phyloP scores from a whole-genome alignment of 768 basidiomycete species.

The Agaricus sinodeliciosus region DNA sequence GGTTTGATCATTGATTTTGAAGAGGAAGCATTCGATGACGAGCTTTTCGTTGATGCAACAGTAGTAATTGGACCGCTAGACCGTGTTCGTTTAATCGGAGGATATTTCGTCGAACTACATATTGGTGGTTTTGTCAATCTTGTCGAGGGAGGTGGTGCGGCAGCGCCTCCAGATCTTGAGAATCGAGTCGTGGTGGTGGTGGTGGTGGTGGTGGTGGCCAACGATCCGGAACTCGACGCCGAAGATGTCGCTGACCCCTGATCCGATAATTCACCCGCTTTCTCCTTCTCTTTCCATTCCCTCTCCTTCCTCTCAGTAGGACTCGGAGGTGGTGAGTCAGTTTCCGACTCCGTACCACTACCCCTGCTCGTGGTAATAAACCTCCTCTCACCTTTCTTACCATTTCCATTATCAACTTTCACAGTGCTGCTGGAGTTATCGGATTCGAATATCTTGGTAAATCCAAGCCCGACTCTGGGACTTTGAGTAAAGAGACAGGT shows the following conservation, averaged over 20 bases:
- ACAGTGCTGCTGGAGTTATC: constrained; percentile 23
- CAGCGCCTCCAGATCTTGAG: neutral
- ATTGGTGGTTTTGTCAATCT: constrained; percentile 30
- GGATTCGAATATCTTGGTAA: constrained; percentile 75
- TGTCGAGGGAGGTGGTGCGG: neutral
- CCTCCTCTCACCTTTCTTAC: constrained; percentile 8
- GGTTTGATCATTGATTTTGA: constrained; percentile 11
- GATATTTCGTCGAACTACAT: constrained; percentile 31
- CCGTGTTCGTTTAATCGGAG: constrained; percentile 16
- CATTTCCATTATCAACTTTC: neutral
- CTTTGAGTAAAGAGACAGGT: constrained; percentile 61
- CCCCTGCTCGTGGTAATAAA: constrained; percentile 14
- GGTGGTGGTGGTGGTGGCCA: too few species aligned
- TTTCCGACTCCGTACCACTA: constrained; percentile 19
- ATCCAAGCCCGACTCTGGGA: constrained; percentile 67
- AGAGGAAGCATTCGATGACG: constrained; percentile 6
- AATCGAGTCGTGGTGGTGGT: neutral
- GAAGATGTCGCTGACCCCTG: constrained; percentile 8
- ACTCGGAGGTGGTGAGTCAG: constrained; percentile 34
- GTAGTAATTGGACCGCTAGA: constrained; percentile 12
- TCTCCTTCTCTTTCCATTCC: constrained; percentile 21
- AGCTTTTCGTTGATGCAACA: neutral
- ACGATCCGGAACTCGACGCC: constrained; percentile 7
- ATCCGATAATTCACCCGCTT: constrained; percentile 9
- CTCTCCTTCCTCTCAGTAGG: constrained; percentile 43